phyloP scores from a whole-genome alignment of 352 stramenopile species.

The Globisporangium nagaii region DNA sequence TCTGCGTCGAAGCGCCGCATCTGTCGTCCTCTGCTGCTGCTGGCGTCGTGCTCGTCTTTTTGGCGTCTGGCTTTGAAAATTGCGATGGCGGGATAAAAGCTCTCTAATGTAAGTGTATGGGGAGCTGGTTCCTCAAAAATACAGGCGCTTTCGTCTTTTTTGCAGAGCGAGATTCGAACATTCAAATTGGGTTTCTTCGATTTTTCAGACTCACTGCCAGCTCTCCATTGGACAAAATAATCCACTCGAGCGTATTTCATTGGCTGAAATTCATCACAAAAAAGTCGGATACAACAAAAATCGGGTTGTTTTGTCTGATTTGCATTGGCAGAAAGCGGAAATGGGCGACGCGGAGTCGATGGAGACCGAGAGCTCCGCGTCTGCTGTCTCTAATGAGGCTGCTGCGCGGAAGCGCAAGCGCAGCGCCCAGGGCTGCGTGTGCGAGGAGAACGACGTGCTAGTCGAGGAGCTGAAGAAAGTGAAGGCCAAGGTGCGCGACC shows the following conservation, averaged over 20 bases:
- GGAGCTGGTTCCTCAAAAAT: not conserved
- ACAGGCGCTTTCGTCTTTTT: not conserved
- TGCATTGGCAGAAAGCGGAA: too few species aligned
- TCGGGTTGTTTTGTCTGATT: too few species aligned
- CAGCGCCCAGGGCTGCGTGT: constrained; percentile 36
- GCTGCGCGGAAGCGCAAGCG: constrained; percentile 34
- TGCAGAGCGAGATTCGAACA: constrained; percentile 12
- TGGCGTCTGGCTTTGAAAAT: not conserved
- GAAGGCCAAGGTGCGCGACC: constrained; percentile 43
- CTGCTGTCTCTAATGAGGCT: not conserved
- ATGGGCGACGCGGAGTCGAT: not conserved
- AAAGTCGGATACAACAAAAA: too few species aligned
- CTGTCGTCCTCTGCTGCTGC: not conserved
- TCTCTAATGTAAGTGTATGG: not conserved
- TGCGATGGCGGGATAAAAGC: not conserved
- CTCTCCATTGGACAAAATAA: too few species aligned
- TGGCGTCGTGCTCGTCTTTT: not conserved
- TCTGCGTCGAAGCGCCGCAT: constrained; percentile 65
- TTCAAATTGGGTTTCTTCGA: constrained; percentile 22
- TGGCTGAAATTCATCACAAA: too few species aligned
- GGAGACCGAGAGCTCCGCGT: not conserved
- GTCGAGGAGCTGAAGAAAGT: constrained; percentile 69
- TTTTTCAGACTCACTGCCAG: too few species aligned
- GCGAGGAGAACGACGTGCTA: constrained; percentile 59
- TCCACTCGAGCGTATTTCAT: too few species aligned